phyloP scores from a whole-genome alignment of 495 filamentous ascomycete species.

The Neurospora sp. region DNA sequence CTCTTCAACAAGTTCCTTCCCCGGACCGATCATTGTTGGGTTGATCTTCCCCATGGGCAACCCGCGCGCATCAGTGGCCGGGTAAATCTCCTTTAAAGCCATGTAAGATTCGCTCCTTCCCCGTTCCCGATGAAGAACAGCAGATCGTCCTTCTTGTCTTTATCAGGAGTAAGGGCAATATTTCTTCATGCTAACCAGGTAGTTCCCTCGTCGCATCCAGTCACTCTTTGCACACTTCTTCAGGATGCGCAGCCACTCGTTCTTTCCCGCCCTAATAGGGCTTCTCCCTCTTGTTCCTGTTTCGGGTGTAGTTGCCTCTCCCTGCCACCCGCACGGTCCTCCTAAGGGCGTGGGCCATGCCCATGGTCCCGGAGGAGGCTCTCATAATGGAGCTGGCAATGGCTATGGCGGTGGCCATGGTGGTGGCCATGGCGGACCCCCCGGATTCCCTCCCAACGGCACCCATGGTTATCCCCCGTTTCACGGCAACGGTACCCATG shows the following conservation, averaged over 20 bases:
- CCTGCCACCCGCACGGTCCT: not conserved
- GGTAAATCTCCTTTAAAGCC: not conserved
- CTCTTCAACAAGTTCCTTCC: not conserved
- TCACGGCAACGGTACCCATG: not conserved
- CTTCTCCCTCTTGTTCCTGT: not conserved
- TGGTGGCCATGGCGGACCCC: conserved; percentile 1
- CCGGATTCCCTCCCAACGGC: not conserved
- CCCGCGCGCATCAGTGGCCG: not conserved
- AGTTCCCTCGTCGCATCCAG: not conserved
- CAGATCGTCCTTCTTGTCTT: not conserved
- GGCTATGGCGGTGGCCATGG: not conserved
- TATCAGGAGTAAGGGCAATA: not conserved
- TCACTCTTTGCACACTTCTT: conserved; percentile 4
- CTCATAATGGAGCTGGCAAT: not conserved
- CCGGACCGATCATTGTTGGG: not conserved
- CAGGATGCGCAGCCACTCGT: conserved; percentile 9
- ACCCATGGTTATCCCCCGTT: not conserved
- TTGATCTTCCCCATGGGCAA: not conserved
- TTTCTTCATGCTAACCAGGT: not conserved
- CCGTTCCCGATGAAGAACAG: not conserved
- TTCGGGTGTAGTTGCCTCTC: conserved; percentile 3
- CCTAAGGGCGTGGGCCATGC: not conserved
- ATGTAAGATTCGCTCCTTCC: not conserved
- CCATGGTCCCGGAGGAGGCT: not conserved
- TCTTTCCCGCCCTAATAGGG: conserved; percentile 4